A percentile compares a stretch with the other conserved stretches of the same genome.
These are phyloP conservation scores for Copromyces sp. DNA, from an alignment of 495 filamentous ascomycete species.

Conservation along the genomic window DNA sequence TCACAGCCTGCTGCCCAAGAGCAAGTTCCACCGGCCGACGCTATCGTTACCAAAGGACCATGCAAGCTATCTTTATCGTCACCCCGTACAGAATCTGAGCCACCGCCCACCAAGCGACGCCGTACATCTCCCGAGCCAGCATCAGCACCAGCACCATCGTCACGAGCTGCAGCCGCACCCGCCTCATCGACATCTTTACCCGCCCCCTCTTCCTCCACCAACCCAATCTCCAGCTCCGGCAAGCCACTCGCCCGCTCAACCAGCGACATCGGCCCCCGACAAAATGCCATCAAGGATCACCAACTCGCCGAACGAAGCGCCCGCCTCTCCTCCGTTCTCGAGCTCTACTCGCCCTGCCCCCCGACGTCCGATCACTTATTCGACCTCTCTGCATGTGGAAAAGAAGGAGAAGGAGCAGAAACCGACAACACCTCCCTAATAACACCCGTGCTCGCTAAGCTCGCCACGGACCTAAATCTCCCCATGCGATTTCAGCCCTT, in stretches of 20 bases:
- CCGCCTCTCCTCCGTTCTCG: conserved; percentile 9
- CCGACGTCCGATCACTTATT: conserved; percentile 4
- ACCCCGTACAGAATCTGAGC: conserved; percentile 28
- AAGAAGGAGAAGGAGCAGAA: not conserved
- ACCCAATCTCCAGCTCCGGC: conserved; percentile 1
- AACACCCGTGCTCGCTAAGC: conserved; percentile 44
- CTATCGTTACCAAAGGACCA: not conserved
- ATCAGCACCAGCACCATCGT: not conserved
- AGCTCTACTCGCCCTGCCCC: conserved; percentile 29
- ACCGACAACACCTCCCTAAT: conserved; percentile 18
- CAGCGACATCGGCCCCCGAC: conserved; percentile 30
- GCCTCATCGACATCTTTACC: conserved; percentile 24
- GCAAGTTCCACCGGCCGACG: not conserved
- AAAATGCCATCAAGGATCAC: not conserved
- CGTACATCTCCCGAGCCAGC: conserved; percentile 2
- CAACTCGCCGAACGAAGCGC: not conserved
- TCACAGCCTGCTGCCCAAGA: not conserved
- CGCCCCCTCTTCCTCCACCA: conserved; percentile 1
- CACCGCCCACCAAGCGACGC: conserved; percentile 20
- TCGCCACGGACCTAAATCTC: conserved; percentile 43
- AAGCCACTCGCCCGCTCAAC: conserved; percentile 16
- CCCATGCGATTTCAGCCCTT: conserved; percentile 40
- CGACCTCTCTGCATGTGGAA: conserved; percentile 11
- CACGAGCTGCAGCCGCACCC: conserved; percentile 21
- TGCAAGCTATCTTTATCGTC: not conserved